Conservation (phyloP, 768 basidiomycete species). For the Tephrocybe sp. region DNA sequence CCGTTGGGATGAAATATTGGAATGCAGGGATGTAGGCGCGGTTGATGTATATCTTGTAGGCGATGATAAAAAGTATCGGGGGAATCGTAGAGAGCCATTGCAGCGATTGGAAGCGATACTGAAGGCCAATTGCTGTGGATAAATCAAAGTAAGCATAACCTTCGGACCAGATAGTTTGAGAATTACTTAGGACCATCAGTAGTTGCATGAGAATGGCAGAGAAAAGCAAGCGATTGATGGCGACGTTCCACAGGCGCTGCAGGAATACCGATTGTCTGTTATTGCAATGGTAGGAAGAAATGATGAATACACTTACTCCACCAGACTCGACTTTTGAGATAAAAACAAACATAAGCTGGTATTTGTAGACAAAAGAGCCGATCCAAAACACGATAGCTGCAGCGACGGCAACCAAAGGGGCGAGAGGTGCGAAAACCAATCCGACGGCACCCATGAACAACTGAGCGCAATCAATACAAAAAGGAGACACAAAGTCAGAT, state of each 20-base stretch:
- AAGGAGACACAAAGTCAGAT: background rate
- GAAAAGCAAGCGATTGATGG: slow-evolving; percentile 83
- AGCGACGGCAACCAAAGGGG: slow-evolving; percentile 84
- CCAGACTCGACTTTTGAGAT: slow-evolving; percentile 90
- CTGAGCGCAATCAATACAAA: slow-evolving; percentile 27
- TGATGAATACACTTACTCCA: slow-evolving; percentile 57
- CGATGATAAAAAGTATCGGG: slow-evolving; percentile 73
- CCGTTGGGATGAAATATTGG: slow-evolving; percentile 82
- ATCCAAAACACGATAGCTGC: slow-evolving; percentile 88
- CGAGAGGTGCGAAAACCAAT: slow-evolving; percentile 91
- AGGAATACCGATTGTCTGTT: background rate
- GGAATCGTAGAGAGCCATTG: slow-evolving; percentile 86
- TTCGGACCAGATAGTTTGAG: background rate
- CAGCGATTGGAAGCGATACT: slow-evolving; percentile 70
- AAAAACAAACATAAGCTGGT: slow-evolving; percentile 95
- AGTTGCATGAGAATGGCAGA: slow-evolving; percentile 85
- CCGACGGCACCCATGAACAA: slow-evolving; percentile 93
- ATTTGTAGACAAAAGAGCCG: slow-evolving; percentile 89
- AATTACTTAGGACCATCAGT: slow-evolving; percentile 84
- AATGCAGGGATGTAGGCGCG: slow-evolving; percentile 67
- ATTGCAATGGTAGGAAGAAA: slow-evolving; percentile 2
- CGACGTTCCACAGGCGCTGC: slow-evolving; percentile 92
- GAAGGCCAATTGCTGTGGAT: slow-evolving; percentile 77
- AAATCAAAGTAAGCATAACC: slow-evolving; percentile 9
- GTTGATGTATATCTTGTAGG: slow-evolving; percentile 85